phyloP scores from a whole-genome alignment of 1,284 basidiomycete species.

The Ustilago crameri region DNA sequence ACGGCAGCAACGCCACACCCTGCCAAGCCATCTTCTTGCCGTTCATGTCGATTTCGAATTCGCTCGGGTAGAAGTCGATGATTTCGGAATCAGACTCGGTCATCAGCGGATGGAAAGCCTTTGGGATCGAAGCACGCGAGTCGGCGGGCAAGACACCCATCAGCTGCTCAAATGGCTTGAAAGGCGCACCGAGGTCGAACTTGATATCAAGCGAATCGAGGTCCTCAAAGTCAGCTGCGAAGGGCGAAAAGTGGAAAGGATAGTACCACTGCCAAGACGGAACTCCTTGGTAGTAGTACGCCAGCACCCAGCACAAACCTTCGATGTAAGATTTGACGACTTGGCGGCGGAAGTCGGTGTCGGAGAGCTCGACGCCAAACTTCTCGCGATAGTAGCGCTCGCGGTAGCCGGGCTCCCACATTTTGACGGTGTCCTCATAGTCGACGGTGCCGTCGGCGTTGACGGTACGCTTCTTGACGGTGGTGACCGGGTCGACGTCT shows the following conservation, averaged over 20 bases:
- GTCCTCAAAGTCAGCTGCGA: slow-evolving; percentile 92
- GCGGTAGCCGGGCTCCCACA: slow-evolving; percentile 75
- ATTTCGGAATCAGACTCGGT: slow-evolving; percentile 86
- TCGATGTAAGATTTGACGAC: slow-evolving; percentile 87
- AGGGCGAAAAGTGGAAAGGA: slow-evolving; percentile 97
- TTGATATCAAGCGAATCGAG: slow-evolving; percentile 79
- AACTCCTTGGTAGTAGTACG: slow-evolving; percentile 95
- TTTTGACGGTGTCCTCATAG: slow-evolving; percentile 93
- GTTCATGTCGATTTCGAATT: slow-evolving; percentile 99
- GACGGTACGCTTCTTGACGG: slow-evolving; percentile 55
- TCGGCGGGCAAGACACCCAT: slow-evolving; percentile 98
- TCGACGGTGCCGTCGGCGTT: slow-evolving; percentile 74
- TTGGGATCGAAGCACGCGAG: slow-evolving; percentile 86
- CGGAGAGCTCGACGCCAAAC: slow-evolving; percentile 81
- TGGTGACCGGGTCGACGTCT: slow-evolving; percentile 52
- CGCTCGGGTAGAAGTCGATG: slow-evolving; percentile 92
- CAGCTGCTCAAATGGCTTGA: slow-evolving; percentile 95
- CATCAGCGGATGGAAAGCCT: slow-evolving; percentile 89
- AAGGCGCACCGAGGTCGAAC: slow-evolving; percentile 84
- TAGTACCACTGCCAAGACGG: slow-evolving; percentile 99
- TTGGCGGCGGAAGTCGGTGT: slow-evolving; percentile 80
- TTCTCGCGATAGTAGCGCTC: slow-evolving; percentile 95
- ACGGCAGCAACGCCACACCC: slow-evolving; percentile 93
- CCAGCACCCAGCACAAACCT: slow-evolving; percentile 94
- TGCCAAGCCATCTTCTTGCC: slow-evolving; percentile 99